A percentile compares a stretch with the other conserved stretches of the same genome.
These are phyloP conservation scores for Bathelium albidoporum DNA, from an alignment of 495 filamentous ascomycete genomes.

Conservation along the genomic window DNA sequence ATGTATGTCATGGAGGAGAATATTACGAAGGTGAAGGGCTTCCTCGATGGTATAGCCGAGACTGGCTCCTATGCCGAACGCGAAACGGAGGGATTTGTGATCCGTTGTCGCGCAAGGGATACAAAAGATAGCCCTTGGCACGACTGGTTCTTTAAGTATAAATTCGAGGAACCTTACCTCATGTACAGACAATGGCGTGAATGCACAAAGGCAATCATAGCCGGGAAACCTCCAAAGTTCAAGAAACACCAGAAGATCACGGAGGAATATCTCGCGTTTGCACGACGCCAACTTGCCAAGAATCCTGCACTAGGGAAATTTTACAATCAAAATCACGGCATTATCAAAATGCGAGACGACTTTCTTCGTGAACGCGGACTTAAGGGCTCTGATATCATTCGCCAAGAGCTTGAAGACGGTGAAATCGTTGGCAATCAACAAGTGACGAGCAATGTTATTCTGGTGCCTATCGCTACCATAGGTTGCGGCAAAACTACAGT, in stretches of 20 bases:
- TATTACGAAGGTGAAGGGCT: conserved; percentile 57
- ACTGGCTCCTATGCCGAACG: conserved; percentile 78
- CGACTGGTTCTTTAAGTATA: conserved; percentile 99
- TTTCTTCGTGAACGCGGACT: conserved; percentile 72
- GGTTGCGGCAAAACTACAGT: conserved; percentile 96
- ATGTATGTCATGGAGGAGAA: conserved; percentile 70
- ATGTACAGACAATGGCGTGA: conserved; percentile 99
- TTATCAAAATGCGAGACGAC: conserved; percentile 78
- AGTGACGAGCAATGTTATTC: conserved; percentile 54
- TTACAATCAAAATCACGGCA: conserved; percentile 88
- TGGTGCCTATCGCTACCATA: conserved; percentile 81
- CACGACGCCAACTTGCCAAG: conserved; percentile 56
- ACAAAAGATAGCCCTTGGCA: conserved; percentile 41
- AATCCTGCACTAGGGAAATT: conserved; percentile 51
- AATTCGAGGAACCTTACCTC: conserved; percentile 96
- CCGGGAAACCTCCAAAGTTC: conserved; percentile 59
- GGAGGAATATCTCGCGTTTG: conserved; percentile 77
- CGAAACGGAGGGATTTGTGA: conserved; percentile 94
- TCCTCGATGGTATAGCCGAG: conserved; percentile 74
- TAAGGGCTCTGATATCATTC: conserved; percentile 77
- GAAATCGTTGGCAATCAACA: conserved; percentile 33
- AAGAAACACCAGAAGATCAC: conserved; percentile 87
- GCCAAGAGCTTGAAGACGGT: conserved; percentile 41
- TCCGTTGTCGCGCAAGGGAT: conserved; percentile 67
- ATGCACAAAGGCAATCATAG: conserved; percentile 82